Evolutionary conservation across 2,329 filamentous ascomycete genomes (phyloP), one percentile per base, ranked within the genome.

Genomic region (Ploettnerulaceae sp.): DNA sequence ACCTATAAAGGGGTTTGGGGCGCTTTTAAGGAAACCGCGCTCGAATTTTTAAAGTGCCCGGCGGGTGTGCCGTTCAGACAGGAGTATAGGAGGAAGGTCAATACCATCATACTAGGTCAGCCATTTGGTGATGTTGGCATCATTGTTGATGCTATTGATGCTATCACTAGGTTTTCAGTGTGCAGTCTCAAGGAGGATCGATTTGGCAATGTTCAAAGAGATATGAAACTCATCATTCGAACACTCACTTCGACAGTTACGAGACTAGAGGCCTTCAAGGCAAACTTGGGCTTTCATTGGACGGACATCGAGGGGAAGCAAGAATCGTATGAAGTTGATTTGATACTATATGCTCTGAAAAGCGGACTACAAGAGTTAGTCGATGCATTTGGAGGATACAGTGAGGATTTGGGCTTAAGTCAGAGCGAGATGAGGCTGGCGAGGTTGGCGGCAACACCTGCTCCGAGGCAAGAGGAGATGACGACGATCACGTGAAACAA

Each of bases 201-300:
- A 36, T 93, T 82, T 61, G 91, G 91, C 11, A 86, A 87, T 57
- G 91, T 94, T n/a, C 84, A 94, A 55, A 75, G 81, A 33, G 86
- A 93, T 54, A 81, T 97, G 2, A 79, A 86, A 1, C 69, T 69
- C 38, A 82, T 95, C 47, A 79, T 96, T 40, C 78, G 84, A 36
- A 79, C 81, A 1, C 78, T 94, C 51, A 90, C 87, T 0, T 57
- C 65, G 0, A 81, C 86, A 0, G 81, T 89, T 46, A 74, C 71
- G 45, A 80, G 80, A 55, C 69, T 95, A 3, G 84, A 95, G 59
- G 68, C 63, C 1, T 89, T 94, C 61, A 74, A 81, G 54, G 64
- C 65, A 6, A 67, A 59, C 2, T 69, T 84, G 33, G 73, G 78
- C 1, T 66, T 79, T 3, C 87, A 93, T 65, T 94, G 88, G 88